phyloP scores from a whole-genome alignment of 768 basidiomycete species.

The Sarcodon aspratus region DNA sequence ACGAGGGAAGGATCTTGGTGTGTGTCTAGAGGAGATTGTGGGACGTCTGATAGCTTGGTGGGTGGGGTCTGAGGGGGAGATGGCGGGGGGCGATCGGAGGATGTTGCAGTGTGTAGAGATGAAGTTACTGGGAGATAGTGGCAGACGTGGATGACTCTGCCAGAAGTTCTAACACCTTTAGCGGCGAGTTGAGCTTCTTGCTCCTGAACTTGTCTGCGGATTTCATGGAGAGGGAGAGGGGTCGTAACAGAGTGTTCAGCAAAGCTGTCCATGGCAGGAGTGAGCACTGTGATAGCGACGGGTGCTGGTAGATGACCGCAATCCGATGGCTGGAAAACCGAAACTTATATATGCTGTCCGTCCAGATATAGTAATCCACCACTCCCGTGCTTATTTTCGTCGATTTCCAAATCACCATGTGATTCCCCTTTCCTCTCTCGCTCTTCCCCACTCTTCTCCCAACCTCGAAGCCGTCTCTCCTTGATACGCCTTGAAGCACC shows the following conservation, averaged over 20 bases:
- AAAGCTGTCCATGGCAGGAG: slow-evolving; percentile 53
- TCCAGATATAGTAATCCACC: too few species aligned
- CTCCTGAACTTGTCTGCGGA: slow-evolving; percentile 57
- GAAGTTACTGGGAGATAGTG: slow-evolving; percentile 80
- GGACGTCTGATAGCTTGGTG: slow-evolving; percentile 36
- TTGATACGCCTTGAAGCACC: too few species aligned
- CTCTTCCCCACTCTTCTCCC: too few species aligned
- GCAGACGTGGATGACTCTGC: slow-evolving; percentile 85
- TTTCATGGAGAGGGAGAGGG: slow-evolving; percentile 58
- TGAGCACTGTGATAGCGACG: neutral
- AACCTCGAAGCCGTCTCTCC: too few species aligned
- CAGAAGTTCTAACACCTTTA: slow-evolving; percentile 66
- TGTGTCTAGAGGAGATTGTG: slow-evolving; percentile 14
- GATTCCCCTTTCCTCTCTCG: too few species aligned
- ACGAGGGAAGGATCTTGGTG: slow-evolving; percentile 6
- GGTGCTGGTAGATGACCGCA: neutral
- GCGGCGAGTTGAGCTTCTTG: slow-evolving; percentile 66
- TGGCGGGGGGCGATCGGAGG: slow-evolving; percentile 30
- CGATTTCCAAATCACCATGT: too few species aligned
- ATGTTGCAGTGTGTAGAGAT: slow-evolving; percentile 32
- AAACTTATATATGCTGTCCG: too few species aligned
- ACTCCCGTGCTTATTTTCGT: too few species aligned
- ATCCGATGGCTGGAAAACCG: neutral
- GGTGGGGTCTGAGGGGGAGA: slow-evolving; percentile 79
- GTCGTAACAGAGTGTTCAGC: slow-evolving; percentile 35